These are phyloP conservation scores for Ophiosphaerella narmari DNA, from an alignment of 2,329 filamentous ascomycete genomes.

Conservation along the genomic window DNA sequence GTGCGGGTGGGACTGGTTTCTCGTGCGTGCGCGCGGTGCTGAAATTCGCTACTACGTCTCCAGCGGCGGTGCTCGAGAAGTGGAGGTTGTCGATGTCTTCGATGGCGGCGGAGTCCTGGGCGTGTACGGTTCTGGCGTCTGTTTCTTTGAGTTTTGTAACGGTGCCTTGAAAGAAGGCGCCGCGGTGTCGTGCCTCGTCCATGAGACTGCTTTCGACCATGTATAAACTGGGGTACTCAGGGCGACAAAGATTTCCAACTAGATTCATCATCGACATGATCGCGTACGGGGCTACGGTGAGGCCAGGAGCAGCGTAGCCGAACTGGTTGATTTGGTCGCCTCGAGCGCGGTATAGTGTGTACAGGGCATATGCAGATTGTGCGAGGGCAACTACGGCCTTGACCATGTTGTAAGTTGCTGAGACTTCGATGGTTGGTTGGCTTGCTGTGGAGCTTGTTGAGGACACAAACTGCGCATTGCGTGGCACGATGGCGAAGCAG, in stretches of 20 bases:
- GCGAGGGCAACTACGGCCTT: conserved; percentile 31
- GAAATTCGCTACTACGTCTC: not conserved
- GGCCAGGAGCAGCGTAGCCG: conserved; percentile 43
- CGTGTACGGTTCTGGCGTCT: conserved; percentile 1
- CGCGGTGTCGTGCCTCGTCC: conserved; percentile 26
- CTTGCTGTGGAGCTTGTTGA: not conserved
- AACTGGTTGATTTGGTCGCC: conserved; percentile 38
- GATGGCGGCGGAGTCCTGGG: not conserved
- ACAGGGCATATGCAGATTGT: conserved; percentile 32
- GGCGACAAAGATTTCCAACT: conserved; percentile 25
- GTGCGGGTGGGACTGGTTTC: too few relatives aligned
- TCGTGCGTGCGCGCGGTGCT: not conserved
- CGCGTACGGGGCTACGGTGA: conserved; percentile 44
- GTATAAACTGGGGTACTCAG: conserved; percentile 37
- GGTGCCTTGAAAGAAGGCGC: conserved; percentile 28
- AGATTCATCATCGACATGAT: conserved; percentile 47
- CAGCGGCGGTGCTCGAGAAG: not conserved
- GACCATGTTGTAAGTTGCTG: conserved; percentile 27
- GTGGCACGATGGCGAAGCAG: conserved; percentile 19
- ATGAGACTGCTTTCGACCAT: conserved; percentile 32
- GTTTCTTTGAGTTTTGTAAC: conserved; percentile 21
- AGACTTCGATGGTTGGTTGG: conserved; percentile 14
- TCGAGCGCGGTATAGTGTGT: conserved; percentile 33
- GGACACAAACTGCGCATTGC: conserved; percentile 11
- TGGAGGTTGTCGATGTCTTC: conserved; percentile 9